These are phyloP conservation scores for Daldinia sp. DNA, from an alignment of 2,329 filamentous ascomycete genomes.

Conservation along the genomic window DNA sequence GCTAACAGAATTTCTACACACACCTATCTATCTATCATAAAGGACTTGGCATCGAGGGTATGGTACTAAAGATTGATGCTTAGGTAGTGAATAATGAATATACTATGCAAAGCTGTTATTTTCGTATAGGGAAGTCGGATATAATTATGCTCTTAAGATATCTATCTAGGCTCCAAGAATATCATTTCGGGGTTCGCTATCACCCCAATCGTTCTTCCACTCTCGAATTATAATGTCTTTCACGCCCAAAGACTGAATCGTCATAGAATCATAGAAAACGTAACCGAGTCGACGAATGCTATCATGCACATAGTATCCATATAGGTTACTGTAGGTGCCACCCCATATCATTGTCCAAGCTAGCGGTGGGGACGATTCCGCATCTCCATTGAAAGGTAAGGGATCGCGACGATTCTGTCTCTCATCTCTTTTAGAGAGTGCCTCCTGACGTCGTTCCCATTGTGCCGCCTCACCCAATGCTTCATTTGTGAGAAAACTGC, in stretches of 20 bases:
- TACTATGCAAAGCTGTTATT: no score
- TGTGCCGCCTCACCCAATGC: neutral
- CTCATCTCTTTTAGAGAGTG: neutral
- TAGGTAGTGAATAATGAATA: no score
- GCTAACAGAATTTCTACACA: no score
- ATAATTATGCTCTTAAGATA: no score
- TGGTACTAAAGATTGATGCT: no score
- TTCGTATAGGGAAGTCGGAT: no score
- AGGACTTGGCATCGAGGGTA: no score
- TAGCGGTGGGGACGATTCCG: neutral
- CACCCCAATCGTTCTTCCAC: neutral
- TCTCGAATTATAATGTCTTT: neutral
- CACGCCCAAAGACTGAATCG: neutral
- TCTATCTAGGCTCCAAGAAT: neutral
- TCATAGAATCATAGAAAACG: neutral
- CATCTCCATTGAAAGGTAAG: neutral
- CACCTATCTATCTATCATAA: no score
- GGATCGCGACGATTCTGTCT: neutral
- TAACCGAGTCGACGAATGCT: neutral
- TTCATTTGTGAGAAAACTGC: neutral
- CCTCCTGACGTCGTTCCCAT: neutral
- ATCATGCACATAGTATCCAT: neutral
- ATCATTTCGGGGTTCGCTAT: neutral
- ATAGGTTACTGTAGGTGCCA: neutral
- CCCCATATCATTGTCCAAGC: neutral